phyloP scores from a whole-genome alignment of 2,329 filamentous ascomycete genomes.

The Penicillium sp. region DNA sequence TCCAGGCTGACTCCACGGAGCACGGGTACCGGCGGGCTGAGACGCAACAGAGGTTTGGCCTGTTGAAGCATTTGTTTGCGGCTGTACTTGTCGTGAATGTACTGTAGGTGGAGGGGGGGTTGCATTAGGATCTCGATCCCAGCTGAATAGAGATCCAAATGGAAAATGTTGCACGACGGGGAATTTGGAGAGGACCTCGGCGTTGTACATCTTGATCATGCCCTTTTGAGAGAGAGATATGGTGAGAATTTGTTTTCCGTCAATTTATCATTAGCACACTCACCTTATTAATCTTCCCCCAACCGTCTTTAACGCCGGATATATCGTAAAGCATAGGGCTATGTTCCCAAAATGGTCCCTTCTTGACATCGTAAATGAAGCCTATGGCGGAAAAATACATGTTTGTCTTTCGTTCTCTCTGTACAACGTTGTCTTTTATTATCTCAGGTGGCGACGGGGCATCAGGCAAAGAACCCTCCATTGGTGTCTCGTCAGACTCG shows the following conservation, averaged over 20 bases:
- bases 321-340: conserved; percentile 93
- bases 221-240: conserved; percentile 50
- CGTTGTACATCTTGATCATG: conserved; percentile 99
- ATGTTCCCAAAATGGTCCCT: conserved; percentile 94
- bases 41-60: conserved; percentile 15
- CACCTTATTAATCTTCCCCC: conserved; percentile 95
- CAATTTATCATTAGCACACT: conserved; percentile 5
- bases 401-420: conserved; percentile 62
- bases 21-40: conserved; percentile 30
- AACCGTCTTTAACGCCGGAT: conserved; percentile 84
- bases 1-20: conserved; percentile 31
- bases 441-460: conserved; percentile 71
- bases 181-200: conserved; percentile 93
- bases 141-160: conserved; percentile 76
- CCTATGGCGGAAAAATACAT: conserved; percentile 95
- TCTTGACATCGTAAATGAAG: conserved; percentile 97
- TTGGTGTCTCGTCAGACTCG: conserved; percentile 60
- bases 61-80: conserved; percentile 19
- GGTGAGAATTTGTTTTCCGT: background rate
- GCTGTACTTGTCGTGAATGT: conserved; percentile 46
- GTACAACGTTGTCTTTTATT: conserved; percentile 60
- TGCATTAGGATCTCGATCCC: conserved; percentile 65
- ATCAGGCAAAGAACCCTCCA: conserved; percentile 70
- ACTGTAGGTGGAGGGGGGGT: conserved; percentile 46
- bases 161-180: conserved; percentile 96